Evolutionary conservation across 805 yeast species (phyloP).

Genomic region (Suhomyces sp.): DNA sequence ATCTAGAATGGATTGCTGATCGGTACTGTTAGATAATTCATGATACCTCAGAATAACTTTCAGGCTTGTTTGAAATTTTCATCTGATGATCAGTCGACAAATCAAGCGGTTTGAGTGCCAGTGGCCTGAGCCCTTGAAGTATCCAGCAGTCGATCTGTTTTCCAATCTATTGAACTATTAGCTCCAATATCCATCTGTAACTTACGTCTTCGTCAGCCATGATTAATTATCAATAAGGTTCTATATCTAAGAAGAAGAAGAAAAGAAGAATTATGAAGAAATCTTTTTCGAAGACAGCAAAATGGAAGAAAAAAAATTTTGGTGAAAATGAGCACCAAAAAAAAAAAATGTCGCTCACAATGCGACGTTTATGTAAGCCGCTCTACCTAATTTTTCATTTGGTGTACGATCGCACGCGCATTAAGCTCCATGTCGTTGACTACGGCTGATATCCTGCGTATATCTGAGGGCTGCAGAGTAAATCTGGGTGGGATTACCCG

Average conservation of each 20-base stretch:
- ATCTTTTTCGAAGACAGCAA: slow-evolving; percentile 8
- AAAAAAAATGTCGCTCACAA: slow-evolving; percentile 4
- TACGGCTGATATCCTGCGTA: background rate
- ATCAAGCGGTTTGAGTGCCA: background rate
- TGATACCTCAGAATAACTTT: background rate
- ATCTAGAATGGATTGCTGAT: slow-evolving; percentile 22
- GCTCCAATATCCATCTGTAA: slow-evolving; percentile 6
- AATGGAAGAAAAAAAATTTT: slow-evolving; percentile 16
- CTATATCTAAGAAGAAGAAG: slow-evolving; percentile 5
- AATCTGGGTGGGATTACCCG: slow-evolving; percentile 7
- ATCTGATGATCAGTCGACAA: background rate
- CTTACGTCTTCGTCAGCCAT: slow-evolving; percentile 46
- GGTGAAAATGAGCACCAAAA: slow-evolving; percentile 8
- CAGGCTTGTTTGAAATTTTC: background rate
- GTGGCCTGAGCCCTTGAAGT: background rate
- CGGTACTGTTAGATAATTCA: background rate
- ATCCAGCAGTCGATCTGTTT: background rate
- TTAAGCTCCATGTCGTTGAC: background rate
- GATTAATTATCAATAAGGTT: slow-evolving; percentile 11
- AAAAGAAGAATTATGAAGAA: slow-evolving; percentile 14
- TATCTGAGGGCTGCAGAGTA: slow-evolving; percentile 1
- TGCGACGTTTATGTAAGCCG: slow-evolving; percentile 1
- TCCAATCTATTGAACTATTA: background rate
- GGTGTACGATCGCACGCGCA: background rate
- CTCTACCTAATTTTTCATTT: background rate